These are phyloP conservation scores for Moringa oleifera DNA, from an alignment of 345 rosid species.

Conservation along the genomic window DNA sequence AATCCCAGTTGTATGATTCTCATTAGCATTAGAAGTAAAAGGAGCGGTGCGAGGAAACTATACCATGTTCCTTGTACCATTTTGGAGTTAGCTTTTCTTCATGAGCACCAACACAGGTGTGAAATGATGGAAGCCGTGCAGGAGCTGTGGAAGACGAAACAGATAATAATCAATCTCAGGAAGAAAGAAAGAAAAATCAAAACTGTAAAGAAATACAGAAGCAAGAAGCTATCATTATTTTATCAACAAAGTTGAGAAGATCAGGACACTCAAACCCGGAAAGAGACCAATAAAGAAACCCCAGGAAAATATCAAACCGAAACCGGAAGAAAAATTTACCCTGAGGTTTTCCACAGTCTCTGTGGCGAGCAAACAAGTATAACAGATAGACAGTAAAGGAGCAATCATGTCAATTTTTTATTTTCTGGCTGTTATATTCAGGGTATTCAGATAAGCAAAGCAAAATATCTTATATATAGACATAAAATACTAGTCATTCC, in stretches of 20 bases:
- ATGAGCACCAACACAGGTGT: constrained; percentile 91
- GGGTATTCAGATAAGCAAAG: no score
- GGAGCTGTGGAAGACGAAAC: constrained; percentile 54
- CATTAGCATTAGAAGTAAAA: neutral
- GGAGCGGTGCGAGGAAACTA: neutral
- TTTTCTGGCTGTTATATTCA: neutral
- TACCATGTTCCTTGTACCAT: constrained; percentile 95
- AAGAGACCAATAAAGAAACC: neutral
- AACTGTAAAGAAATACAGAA: neutral
- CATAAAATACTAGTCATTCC: no score
- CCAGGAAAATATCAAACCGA: neutral
- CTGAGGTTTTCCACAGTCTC: neutral
- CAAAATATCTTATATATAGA: no score
- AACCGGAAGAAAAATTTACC: neutral
- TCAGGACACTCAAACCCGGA: neutral
- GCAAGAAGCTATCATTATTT: constrained; percentile 1
- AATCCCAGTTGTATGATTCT: neutral
- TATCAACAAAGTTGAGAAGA: neutral
- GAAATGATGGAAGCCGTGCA: constrained; percentile 91
- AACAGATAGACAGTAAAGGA: neutral
- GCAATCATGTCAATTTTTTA: neutral
- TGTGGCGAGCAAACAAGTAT: neutral
- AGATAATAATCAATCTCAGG: constrained; percentile 3
- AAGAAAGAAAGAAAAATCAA: neutral
- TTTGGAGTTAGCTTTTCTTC: constrained; percentile 86